Conservation (phyloP, 1,139 yeast genomes). For the Pichia sp. region DNA sequence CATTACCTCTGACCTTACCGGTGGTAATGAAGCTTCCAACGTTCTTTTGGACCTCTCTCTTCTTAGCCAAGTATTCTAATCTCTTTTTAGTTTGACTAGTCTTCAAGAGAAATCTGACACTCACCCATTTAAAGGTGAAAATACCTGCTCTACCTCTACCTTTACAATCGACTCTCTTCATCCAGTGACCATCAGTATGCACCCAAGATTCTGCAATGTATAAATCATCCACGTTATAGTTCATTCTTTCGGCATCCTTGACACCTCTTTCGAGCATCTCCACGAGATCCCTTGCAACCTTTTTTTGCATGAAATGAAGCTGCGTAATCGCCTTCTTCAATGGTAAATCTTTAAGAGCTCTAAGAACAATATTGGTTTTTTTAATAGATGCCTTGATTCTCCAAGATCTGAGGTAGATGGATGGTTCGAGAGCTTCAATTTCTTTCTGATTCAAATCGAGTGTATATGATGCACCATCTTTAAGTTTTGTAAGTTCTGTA, state of each 20-base stretch:
- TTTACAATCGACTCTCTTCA: slow-evolving; percentile 70
- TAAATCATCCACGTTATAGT: slow-evolving; percentile 52
- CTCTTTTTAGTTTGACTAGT: slow-evolving; percentile 56
- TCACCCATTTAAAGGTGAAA: slow-evolving; percentile 68
- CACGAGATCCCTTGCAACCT: slow-evolving; percentile 73
- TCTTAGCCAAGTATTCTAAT: slow-evolving; percentile 49
- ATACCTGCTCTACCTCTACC: slow-evolving; percentile 90
- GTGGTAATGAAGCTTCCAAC: slow-evolving; percentile 37
- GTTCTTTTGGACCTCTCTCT: slow-evolving; percentile 31
- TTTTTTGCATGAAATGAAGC: slow-evolving; percentile 80
- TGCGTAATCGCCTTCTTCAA: slow-evolving; percentile 83
- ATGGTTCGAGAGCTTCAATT: slow-evolving; percentile 76
- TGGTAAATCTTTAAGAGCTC: slow-evolving; percentile 62
- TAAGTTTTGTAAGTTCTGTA: slow-evolving; percentile 45
- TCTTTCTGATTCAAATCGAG: slow-evolving; percentile 56
- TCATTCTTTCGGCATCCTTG: slow-evolving; percentile 56
- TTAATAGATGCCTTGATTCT: slow-evolving; percentile 81
- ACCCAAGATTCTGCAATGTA: slow-evolving; percentile 85
- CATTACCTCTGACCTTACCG: slow-evolving; percentile 36
- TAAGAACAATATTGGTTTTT: slow-evolving; percentile 75
- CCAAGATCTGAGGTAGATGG: slow-evolving; percentile 68
- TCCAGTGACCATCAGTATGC: slow-evolving; percentile 79
- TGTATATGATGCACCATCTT: slow-evolving; percentile 36
- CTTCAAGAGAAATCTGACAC: slow-evolving; percentile 71
- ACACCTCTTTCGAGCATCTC: slow-evolving; percentile 68